These are phyloP conservation scores for Gossypium ekmanianum DNA, from an alignment of 345 rosid genomes.

Conservation along the genomic window DNA sequence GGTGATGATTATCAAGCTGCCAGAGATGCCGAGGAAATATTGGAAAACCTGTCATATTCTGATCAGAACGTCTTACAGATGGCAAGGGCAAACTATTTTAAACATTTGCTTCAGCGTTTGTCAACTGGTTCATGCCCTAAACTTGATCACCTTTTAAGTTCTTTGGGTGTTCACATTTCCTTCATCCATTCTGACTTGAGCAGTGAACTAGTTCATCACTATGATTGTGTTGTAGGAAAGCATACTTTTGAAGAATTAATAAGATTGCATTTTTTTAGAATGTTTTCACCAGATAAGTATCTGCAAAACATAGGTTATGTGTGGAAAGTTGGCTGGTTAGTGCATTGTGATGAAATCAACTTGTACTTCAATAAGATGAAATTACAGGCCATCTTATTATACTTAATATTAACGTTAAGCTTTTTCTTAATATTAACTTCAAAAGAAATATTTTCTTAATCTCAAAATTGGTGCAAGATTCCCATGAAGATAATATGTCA, in stretches of 20 bases:
- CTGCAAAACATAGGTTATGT: neutral
- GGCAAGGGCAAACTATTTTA: slow-evolving; percentile 71
- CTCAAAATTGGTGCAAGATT: slow-evolving; percentile 3
- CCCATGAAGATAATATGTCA: neutral
- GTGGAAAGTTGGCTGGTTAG: slow-evolving; percentile 1
- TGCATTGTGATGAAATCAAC: neutral
- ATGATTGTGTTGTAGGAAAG: neutral
- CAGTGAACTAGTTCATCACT: neutral
- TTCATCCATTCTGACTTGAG: neutral
- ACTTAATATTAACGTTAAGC: neutral
- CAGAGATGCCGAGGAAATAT: slow-evolving; percentile 42
- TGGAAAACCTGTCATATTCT: slow-evolving; percentile 55
- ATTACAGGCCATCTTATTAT: neutral
- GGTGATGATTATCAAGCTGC: slow-evolving; percentile 52
- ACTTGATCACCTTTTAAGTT: slow-evolving; percentile 17
- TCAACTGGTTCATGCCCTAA: slow-evolving; percentile 39
- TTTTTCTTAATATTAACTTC: neutral
- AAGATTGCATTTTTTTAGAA: neutral
- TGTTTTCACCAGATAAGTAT: neutral
- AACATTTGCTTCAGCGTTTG: slow-evolving; percentile 50
- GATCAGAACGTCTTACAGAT: slow-evolving; percentile 54
- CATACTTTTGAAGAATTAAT: slow-evolving; percentile 6
- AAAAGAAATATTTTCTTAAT: neutral
- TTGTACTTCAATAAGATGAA: slow-evolving; percentile 4
- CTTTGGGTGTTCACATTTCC: neutral